phyloP scores from a whole-genome alignment of 31 red algal genomes.

The Pterothamnion heteromorphum region DNA sequence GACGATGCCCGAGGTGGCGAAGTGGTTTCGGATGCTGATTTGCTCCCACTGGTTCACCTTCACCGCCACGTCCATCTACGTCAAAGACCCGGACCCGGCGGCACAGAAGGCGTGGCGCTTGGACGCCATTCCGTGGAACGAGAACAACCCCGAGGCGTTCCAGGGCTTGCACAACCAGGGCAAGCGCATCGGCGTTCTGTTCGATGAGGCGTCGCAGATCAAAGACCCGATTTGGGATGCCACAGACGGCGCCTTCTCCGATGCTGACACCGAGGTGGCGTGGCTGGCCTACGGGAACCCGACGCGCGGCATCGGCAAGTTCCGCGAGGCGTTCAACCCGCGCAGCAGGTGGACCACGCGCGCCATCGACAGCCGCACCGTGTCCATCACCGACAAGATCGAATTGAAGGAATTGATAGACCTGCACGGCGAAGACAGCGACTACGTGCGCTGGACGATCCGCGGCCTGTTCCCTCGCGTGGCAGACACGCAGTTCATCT shows the following conservation, averaged over 20 bases:
- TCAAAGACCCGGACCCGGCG: not conserved
- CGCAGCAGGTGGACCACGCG: not conserved
- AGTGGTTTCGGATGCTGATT: not conserved
- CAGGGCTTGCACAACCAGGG: constrained; percentile 12
- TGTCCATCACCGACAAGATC: constrained; percentile 1
- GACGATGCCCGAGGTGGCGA: not conserved
- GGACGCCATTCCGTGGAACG: not conserved
- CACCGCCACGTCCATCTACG: not conserved
- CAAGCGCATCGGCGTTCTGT: not conserved
- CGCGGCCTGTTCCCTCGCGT: not conserved
- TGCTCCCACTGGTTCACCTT: not conserved
- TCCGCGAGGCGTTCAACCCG: not conserved
- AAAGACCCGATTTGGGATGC: not conserved
- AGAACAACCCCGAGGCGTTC: not conserved
- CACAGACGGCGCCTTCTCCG: not conserved
- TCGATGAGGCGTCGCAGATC: not conserved
- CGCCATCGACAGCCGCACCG: not conserved
- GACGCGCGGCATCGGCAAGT: not conserved
- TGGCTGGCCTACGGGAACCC: not conserved
- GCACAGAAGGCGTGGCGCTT: not conserved
- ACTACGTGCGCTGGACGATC: not conserved
- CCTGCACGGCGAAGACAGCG: not conserved
- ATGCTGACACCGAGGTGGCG: not conserved
- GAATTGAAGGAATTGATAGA: not conserved
- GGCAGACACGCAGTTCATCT: not conserved